phyloP scores from a whole-genome alignment of 139 green algal genomes.

The Zygnema cylindricum region DNA sequence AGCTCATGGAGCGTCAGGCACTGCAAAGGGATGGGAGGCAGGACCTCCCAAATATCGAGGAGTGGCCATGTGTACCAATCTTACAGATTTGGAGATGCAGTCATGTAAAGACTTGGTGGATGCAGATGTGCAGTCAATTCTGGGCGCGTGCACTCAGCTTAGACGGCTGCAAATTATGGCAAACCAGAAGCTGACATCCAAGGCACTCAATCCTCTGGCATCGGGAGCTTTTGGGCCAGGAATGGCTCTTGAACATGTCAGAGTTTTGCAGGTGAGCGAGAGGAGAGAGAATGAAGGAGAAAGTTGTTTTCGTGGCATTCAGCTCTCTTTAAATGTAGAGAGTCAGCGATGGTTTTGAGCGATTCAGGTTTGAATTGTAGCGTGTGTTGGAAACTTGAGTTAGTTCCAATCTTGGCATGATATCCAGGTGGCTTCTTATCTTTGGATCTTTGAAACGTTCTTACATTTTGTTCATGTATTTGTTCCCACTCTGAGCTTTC shows the following conservation, averaged over 20 bases:
- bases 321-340: too few species aligned
- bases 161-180: conserved; percentile 34
- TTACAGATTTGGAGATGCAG: conserved; percentile 31
- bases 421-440: too few species aligned
- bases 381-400: too few species aligned
- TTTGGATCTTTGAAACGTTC: too few species aligned
- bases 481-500: too few species aligned
- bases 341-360: too few species aligned
- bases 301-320: too few species aligned
- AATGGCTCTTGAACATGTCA: background rate
- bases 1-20: background rate
- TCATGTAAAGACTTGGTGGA: conserved; percentile 31
- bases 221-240: background rate
- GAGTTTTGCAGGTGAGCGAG: conserved; percentile 29
- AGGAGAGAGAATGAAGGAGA: too few species aligned
- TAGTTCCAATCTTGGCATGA: too few species aligned
- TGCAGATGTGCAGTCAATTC: conserved; percentile 13
- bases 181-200: conserved; percentile 28
- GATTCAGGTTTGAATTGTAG: too few species aligned
- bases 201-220: conserved; percentile 11
- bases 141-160: conserved; percentile 29
- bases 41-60: background rate
- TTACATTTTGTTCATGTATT: too few species aligned
- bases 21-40: background rate
- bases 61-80: background rate